Evolutionary conservation across 257 asterid species (phyloP).

Genomic region (Verbena officinalis): DNA sequence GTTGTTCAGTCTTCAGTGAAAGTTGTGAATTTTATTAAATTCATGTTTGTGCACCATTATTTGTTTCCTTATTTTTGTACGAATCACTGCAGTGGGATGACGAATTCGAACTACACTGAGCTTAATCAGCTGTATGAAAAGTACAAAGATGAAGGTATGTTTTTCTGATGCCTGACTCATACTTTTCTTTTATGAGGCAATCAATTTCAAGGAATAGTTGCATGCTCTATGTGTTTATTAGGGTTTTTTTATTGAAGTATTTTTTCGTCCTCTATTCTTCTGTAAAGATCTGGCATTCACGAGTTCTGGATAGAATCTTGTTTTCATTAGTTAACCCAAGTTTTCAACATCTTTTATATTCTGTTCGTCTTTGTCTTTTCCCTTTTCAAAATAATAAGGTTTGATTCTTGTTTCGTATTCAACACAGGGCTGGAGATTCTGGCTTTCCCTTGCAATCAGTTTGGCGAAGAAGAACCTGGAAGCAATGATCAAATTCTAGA

Average conservation of each 20-base stretch:
- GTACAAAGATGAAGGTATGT: slow-evolving; percentile 69
- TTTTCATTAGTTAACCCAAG: not conserved
- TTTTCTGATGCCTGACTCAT: slow-evolving; percentile 7
- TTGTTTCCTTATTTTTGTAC: not conserved
- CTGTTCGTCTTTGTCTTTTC: not conserved
- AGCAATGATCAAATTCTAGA: slow-evolving; percentile 63
- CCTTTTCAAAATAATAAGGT: slow-evolving; percentile 1
- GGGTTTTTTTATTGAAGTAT: not conserved
- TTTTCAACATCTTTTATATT: slow-evolving; percentile 4
- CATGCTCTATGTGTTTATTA: not conserved
- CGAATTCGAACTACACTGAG: slow-evolving; percentile 83
- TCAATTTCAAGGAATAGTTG: not conserved
- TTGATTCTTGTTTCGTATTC: not conserved
- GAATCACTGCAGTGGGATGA: slow-evolving; percentile 70
- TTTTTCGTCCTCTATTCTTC: not conserved
- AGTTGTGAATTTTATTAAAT: not conserved
- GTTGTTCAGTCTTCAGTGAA: not conserved
- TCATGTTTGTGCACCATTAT: slow-evolving; percentile 6
- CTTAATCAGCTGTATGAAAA: slow-evolving; percentile 64
- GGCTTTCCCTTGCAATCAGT: slow-evolving; percentile 94
- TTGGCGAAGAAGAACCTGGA: slow-evolving; percentile 90
- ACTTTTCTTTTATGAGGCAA: not conserved
- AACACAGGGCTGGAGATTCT: slow-evolving; percentile 70
- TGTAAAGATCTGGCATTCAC: not conserved
- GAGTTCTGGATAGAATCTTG: not conserved